Evolutionary conservation across 2,329 filamentous ascomycete species (phyloP), one percentile per base, ranked within the genome.

Genomic region (Colletotrichum paranaense): DNA sequence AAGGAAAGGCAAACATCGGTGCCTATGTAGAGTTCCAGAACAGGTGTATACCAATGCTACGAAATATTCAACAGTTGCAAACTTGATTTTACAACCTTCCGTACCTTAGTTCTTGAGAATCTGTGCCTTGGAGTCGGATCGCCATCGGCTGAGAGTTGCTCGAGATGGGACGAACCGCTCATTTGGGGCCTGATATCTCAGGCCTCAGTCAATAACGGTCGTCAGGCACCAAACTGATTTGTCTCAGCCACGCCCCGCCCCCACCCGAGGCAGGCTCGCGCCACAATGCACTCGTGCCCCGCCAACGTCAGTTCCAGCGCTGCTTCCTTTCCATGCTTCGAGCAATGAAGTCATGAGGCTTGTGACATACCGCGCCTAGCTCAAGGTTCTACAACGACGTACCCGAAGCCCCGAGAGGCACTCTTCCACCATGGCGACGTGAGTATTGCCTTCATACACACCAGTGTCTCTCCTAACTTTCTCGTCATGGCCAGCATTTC

Each of bases 361-460:
- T 32, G 32, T 57, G 62, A 42, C 38, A 42, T 42, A 42, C 32
- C 35, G 67, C 35, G 49, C 55, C 46, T 70, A 56, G 60, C 46
- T 70, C 62, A 67, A 71, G 58, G 60, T 46, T 62, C 35, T 24
- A 38, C 60, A 35, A 70, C 72, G 52, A 24, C 57, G 4, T 53
- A 52, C 9, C 22, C 30, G n/a, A 28, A 63, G 22, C 56, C 14
- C 57, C 62, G 5, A 38, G 38, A 67, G 42, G 62, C 26, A 49
- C 32, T 14, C 35, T 32, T 58, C 58, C 62, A 53, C 46, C 19
- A 81, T 81, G 80, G 69, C 79, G 62, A 78, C 76, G 80, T 81
- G 74, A 74, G 79, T 68, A 32, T 11, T 2, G 7, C 26, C 5
- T 28, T 5, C 3, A n/a, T 9, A 7, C 8, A 19, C 7, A 28